These are phyloP conservation scores for Moesziomyces sp. DNA, from an alignment of 1,284 basidiomycete genomes.

Conservation along the genomic window DNA sequence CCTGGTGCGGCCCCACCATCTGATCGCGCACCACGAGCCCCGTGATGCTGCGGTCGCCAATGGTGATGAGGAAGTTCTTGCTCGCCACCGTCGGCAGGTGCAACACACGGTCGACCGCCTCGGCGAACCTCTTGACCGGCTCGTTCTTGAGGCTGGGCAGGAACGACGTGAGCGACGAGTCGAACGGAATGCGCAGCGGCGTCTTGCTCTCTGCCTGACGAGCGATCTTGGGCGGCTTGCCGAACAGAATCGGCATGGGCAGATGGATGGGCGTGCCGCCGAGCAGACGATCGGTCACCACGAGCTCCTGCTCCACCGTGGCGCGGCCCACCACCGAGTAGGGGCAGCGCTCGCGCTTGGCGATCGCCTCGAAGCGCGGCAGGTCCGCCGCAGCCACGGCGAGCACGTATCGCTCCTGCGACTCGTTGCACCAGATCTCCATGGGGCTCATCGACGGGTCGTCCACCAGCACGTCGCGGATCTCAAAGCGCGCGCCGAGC, in stretches of 20 bases:
- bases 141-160: constrained; percentile 69
- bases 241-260: constrained; percentile 94
- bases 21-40: constrained; percentile 95
- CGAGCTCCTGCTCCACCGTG: constrained; percentile 78
- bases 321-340: constrained; percentile 90
- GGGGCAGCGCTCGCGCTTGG: constrained; percentile 89
- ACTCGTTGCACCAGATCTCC: constrained; percentile 99
- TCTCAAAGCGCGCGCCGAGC: constrained; percentile 92
- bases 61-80: constrained; percentile 97
- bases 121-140: constrained; percentile 69
- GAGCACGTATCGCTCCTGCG: constrained; percentile 96
- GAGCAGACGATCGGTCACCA: constrained; percentile 89
- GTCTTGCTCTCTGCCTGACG: constrained; percentile 76
- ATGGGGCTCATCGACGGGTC: constrained; percentile 96
- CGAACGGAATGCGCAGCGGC: constrained; percentile 75
- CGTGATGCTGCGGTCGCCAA: constrained; percentile 93
- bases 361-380: constrained; percentile 78
- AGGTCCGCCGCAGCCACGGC: constrained; percentile 69
- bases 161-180: constrained; percentile 77
- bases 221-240: constrained; percentile 93
- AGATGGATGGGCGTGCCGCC: constrained; percentile 84
- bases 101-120: constrained; percentile 83
- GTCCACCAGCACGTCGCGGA: constrained; percentile 89
- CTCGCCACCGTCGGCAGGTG: constrained; percentile 91
- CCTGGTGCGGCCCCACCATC: constrained; percentile 99